Evolutionary conservation across 305 asterid species (phyloP), one percentile per base, ranked within the genome.

Genomic region (Euphrasia arctica): DNA sequence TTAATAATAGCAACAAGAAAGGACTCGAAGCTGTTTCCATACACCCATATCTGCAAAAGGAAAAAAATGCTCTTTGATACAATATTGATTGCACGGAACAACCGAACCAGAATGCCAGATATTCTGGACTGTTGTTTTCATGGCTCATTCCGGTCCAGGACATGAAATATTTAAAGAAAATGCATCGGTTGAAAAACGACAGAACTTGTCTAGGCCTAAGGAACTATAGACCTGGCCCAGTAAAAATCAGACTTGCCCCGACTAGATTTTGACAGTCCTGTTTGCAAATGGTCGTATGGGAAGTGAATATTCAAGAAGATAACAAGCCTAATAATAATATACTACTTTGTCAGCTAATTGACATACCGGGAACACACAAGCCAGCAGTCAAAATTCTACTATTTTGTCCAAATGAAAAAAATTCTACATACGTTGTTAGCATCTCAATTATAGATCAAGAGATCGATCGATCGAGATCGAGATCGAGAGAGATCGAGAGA

Each of bases 1-100:
- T 81, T 83, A 36, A 79, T 47, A 66, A 85, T 72, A 54, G 90
- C 90, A 56, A 85, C 68, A 43, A 85, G 90, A 70, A 70, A 85
- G 18, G 86, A 81, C 72, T 85, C 93, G 13, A 85, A 85, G 75
- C 93, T 83, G 79, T 79, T 85, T 18, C 92, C 92, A 45, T 85
- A 83, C 52, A 83, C 66, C 92, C 93, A 85, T 68, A 85, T 75
- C 93, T 85, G 83, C 71, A 64, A 36, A 55, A 47, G 27, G 10
- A 54, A 54, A 54, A 54, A 50, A n/a, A 60, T 13, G 34, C 45
- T 49, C 39, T 32, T 47, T 55, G 42, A 42, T 43, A 34, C 15
- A 7, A 39, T 39, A 39, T 39, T 39, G 9, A 39, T 39, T 39
- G 45, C 12, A 9, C 2, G 12, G 45, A 39, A 10, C 45, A 9